Conservation (phyloP, 345 rosid species). For the Eucalyptus sp. region DNA sequence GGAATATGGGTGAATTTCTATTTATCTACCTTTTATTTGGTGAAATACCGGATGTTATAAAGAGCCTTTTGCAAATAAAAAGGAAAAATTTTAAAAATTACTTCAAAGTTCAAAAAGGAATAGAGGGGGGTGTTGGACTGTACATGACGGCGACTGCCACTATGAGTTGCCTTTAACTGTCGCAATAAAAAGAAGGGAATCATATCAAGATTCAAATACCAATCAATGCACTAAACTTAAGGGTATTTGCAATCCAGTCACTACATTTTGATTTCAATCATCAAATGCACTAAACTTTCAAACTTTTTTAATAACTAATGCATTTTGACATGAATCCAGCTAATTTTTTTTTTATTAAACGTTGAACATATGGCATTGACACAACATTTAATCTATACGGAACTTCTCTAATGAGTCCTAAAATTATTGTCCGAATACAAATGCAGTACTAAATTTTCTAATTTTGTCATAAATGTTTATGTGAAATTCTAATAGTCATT, state of each 20-base stretch:
- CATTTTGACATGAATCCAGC: neutral
- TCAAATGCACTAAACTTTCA: neutral
- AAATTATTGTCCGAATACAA: fast-evolving
- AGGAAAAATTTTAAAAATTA: neutral
- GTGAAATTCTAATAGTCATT: too few species aligned
- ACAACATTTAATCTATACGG: neutral
- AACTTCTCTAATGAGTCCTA: neutral
- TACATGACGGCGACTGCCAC: neutral
- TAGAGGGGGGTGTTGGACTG: fast-evolving
- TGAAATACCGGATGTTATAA: neutral
- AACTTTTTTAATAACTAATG: neutral
- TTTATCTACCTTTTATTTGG: neutral
- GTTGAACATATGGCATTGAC: neutral
- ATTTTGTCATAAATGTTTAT: neutral
- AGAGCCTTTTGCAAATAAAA: neutral
- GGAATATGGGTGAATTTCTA: neutral
- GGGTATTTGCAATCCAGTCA: neutral
- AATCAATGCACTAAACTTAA: neutral
- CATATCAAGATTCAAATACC: neutral
- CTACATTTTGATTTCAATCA: neutral
- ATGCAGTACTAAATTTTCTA: neutral
- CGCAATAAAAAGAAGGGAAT: neutral
- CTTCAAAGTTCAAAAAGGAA: neutral
- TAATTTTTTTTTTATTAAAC: neutral
- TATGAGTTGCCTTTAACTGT: neutral